Evolutionary conservation across 345 rosid species (phyloP).

Genomic region (Salix suchowensis): DNA sequence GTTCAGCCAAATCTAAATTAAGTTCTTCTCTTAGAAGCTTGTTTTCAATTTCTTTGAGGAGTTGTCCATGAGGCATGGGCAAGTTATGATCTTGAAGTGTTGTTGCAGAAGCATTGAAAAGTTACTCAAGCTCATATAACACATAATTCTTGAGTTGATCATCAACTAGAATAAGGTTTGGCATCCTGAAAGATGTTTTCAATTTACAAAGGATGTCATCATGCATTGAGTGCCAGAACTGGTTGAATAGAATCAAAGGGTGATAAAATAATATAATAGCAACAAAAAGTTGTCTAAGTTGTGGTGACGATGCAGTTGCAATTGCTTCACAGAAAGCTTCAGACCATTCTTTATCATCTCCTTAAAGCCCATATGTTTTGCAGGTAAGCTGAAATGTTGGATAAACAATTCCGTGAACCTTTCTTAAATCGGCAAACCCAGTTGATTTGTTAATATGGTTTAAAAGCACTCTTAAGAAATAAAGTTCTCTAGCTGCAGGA

Average conservation of each 20-base stretch:
- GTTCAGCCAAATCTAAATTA: background rate
- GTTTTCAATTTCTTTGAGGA: background rate
- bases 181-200: background rate
- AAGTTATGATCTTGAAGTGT: background rate
- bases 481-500: background rate
- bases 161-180: background rate
- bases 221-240: background rate
- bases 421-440: background rate
- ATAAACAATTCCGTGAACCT: background rate
- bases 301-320: background rate
- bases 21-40: background rate
- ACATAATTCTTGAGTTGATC: background rate
- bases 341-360: background rate
- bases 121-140: background rate
- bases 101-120: background rate
- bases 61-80: background rate
- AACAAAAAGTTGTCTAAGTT: background rate
- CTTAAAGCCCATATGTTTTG: background rate
- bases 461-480: background rate
- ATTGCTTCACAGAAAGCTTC: background rate
- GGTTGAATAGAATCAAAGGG: background rate
- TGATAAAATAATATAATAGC: background rate
- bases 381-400: background rate
- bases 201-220: background rate
- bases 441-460: background rate